phyloP scores from a whole-genome alignment of 257 asterid species.

The Ajuga chamaepitys region DNA sequence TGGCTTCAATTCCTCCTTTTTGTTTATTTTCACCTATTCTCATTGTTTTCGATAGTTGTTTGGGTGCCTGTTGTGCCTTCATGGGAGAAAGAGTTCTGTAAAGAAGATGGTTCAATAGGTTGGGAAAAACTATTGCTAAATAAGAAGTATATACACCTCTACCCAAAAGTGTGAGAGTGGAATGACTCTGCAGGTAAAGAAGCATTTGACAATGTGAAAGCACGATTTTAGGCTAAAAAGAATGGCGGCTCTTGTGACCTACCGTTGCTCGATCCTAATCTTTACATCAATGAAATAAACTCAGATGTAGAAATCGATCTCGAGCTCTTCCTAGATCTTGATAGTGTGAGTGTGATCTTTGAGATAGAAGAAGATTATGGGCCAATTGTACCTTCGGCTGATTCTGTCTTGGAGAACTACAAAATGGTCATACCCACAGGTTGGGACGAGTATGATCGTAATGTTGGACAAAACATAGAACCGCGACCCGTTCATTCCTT shows the following conservation, averaged over 20 bases:
- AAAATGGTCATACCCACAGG: conserved; percentile 31
- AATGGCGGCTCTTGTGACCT: background rate
- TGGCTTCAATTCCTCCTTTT: no score
- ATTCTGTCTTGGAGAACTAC: conserved; percentile 11
- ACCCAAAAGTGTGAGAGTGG: background rate
- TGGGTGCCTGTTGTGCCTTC: no score
- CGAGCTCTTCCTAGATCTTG: no score
- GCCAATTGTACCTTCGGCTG: conserved; percentile 35
- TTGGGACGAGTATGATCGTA: conserved; percentile 51
- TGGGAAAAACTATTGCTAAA: background rate
- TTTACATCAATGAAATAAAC: no score
- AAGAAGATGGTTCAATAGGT: background rate
- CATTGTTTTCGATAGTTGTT: no score
- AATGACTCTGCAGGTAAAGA: no score
- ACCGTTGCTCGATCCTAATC: background rate
- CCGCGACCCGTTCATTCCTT: background rate
- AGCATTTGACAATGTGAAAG: background rate
- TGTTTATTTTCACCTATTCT: no score
- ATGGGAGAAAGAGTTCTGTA: no score
- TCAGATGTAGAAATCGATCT: no score
- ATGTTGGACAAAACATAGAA: conserved; percentile 14
- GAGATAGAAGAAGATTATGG: conserved; percentile 20
- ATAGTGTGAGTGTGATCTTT: background rate
- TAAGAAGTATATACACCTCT: background rate
- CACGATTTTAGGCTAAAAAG: background rate